Percentiles rank a stretch among this genome's conserved stretches.
Conservation (phyloP, 179 eudicot species). For the Patellifolia procumbens region DNA sequence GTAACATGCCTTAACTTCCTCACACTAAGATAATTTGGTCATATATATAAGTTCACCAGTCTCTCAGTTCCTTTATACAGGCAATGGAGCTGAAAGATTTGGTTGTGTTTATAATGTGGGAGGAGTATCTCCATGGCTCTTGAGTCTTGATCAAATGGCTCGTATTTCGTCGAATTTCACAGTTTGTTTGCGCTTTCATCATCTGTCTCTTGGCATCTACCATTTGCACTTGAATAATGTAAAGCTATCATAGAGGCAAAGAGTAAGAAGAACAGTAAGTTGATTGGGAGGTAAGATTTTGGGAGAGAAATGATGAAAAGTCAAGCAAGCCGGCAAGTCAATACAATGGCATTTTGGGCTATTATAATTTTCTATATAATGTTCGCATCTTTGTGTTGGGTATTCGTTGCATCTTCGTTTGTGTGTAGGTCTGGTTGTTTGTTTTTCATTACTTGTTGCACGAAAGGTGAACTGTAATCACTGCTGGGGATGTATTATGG, state of each 20-base stretch:
- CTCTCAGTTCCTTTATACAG: not conserved
- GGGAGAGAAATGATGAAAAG: conserved; percentile 17
- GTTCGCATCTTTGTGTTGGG: not conserved
- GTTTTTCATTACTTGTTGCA: not conserved
- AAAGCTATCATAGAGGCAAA: not conserved
- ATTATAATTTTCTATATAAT: not conserved
- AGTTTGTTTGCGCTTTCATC: conserved; percentile 13
- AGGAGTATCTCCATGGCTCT: conserved; percentile 8
- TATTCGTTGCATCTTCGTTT: not conserved
- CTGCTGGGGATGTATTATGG: not conserved
- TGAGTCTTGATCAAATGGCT: conserved; percentile 1
- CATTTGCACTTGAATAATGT: too few relatives aligned
- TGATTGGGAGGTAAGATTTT: not conserved
- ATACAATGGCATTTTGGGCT: conserved; percentile 30
- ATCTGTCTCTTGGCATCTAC: conserved; percentile 3
- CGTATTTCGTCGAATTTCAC: conserved; percentile 7
- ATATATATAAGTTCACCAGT: too few relatives aligned
- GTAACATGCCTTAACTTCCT: conserved; percentile 13
- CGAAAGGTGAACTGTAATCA: not conserved
- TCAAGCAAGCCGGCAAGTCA: conserved; percentile 40
- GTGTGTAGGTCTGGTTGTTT: not conserved
- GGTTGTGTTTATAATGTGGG: not conserved
- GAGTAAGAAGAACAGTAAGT: not conserved
- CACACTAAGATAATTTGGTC: not conserved
- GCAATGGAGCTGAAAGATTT: not conserved